Percentiles rank a stretch among this genome's conserved stretches.
These are phyloP conservation scores for Tulasnella sp. DNA, from an alignment of 768 basidiomycete species.

Conservation along the genomic window DNA sequence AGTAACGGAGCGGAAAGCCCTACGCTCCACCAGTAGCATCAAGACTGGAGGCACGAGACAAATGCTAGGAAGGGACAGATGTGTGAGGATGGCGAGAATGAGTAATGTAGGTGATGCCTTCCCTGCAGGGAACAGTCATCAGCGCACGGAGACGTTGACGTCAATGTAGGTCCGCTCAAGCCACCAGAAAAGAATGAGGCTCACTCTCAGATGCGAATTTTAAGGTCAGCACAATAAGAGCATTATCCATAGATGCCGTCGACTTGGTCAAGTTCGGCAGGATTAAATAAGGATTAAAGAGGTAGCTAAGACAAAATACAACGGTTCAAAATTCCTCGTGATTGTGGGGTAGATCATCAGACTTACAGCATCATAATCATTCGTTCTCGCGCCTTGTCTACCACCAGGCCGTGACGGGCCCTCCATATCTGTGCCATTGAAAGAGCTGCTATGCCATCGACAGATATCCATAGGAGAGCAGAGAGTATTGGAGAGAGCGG, in stretches of 20 bases:
- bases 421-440: slow-evolving; percentile 59
- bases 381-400: slow-evolving; percentile 40
- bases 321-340: background rate
- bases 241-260: slow-evolving; percentile 73
- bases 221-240: slow-evolving; percentile 51
- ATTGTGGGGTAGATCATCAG: background rate
- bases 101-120: slow-evolving; percentile 47
- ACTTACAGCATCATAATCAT: slow-evolving; percentile 57
- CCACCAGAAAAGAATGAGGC: slow-evolving; percentile 16
- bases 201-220: slow-evolving; percentile 60
- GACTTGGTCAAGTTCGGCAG: slow-evolving; percentile 72
- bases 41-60: slow-evolving; percentile 56
- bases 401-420: slow-evolving; percentile 34
- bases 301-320: slow-evolving; percentile 47
- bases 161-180: no score
- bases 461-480: slow-evolving; percentile 56
- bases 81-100: slow-evolving; percentile 56
- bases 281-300: slow-evolving; percentile 82
- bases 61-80: slow-evolving; percentile 59
- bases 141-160: no score
- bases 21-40: slow-evolving; percentile 42
- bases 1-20: slow-evolving; percentile 41
- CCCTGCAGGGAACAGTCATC: slow-evolving; percentile 33
- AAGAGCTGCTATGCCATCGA: slow-evolving; percentile 58
- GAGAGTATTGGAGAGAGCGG: slow-evolving; percentile 40